phyloP scores from a whole-genome alignment of 345 rosid species.

The Salix arbutifolia region DNA sequence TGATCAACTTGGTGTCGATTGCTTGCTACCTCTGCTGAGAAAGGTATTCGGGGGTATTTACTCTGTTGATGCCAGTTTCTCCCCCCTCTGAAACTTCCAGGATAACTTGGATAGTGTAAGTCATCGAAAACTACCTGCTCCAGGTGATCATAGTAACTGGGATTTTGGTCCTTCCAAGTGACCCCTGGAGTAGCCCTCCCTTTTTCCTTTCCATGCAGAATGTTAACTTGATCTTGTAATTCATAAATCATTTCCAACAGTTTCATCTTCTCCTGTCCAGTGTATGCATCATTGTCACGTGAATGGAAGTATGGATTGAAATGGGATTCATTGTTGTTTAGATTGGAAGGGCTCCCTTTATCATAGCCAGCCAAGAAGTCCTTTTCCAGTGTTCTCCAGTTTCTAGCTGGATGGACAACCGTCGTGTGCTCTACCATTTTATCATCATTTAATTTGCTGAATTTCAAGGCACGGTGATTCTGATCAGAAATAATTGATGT shows the following conservation, averaged over 20 bases:
- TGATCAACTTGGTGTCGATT: conserved; percentile 31
- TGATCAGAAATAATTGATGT: conserved; percentile 28
- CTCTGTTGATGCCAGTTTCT: conserved; percentile 33
- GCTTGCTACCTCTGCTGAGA: conserved; percentile 44
- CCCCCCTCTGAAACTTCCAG: conserved; percentile 25
- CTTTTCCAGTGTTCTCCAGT: conserved; percentile 40
- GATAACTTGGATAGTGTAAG: conserved; percentile 18
- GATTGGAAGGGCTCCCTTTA: conserved; percentile 46
- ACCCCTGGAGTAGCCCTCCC: conserved; percentile 25
- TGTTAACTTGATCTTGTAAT: conserved; percentile 49
- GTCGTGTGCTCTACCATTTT: conserved; percentile 34
- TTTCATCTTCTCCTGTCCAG: conserved; percentile 43
- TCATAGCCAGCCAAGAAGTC: conserved; percentile 35
- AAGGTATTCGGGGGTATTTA: conserved; percentile 29
- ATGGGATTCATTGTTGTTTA: conserved; percentile 35
- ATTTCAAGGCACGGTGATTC: conserved; percentile 24
- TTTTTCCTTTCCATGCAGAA: conserved; percentile 23
- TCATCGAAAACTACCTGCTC: conserved; percentile 17
- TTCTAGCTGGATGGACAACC: conserved; percentile 33
- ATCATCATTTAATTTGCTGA: conserved; percentile 29
- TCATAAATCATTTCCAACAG: conserved; percentile 52
- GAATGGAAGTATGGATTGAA: conserved; percentile 30
- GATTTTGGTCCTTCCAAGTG: conserved; percentile 27
- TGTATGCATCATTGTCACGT: conserved; percentile 34
- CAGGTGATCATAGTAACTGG: conserved; percentile 14